Evolutionary conservation across 2,329 filamentous ascomycete species (phyloP).

Genomic region (Fusarium proliferatum): DNA sequence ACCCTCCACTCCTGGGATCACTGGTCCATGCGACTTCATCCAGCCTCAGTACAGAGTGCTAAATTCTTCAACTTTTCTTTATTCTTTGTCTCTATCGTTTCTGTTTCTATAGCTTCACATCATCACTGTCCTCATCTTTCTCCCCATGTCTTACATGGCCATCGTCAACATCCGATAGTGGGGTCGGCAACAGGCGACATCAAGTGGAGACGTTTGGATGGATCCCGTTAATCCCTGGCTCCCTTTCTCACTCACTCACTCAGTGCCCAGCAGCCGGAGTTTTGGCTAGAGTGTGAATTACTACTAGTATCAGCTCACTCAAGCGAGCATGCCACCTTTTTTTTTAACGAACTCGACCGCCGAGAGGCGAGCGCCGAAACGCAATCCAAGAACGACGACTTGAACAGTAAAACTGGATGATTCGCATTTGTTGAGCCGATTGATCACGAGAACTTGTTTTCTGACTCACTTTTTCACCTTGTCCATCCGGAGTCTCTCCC

Average conservation of each 20-base stretch:
- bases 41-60: background rate
- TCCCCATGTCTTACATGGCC: conserved; percentile 34
- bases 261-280: background rate
- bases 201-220: conserved; percentile 40
- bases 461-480: conserved; percentile 11
- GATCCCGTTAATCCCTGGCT: conserved; percentile 38
- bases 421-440: conserved; percentile 20
- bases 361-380: conserved; percentile 31
- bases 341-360: conserved; percentile 38
- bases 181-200: conserved; percentile 46
- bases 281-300: conserved; percentile 17
- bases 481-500: background rate
- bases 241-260: background rate
- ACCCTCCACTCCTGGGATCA: conserved; percentile 15
- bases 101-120: conserved; percentile 25
- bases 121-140: conserved; percentile 1
- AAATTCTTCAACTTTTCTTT: background rate
- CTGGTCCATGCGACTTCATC: conserved; percentile 5
- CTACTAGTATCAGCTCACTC: conserved; percentile 31
- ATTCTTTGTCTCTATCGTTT: background rate
- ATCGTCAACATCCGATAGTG: conserved; percentile 46
- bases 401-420: conserved; percentile 28
- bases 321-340: conserved; percentile 42
- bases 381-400: conserved; percentile 1
- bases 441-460: conserved; percentile 28